Conservation (phyloP, 768 basidiomycete genomes). For the Scleroderma bovista region DNA sequence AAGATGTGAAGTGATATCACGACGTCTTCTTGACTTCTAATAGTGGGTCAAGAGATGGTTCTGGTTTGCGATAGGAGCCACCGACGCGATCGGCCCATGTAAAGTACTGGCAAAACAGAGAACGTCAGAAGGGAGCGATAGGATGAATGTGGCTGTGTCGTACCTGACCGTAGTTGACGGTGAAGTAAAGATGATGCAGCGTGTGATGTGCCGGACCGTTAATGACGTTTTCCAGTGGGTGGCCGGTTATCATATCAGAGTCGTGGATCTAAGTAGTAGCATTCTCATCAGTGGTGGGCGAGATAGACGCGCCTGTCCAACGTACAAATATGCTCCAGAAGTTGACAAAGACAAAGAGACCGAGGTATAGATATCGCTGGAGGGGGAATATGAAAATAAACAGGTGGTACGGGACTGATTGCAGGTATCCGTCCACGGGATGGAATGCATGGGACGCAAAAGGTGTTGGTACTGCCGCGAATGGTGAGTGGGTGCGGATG, state of each 20-base stretch:
- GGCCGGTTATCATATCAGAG: conserved; percentile 96
- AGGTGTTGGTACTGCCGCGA: conserved; percentile 79
- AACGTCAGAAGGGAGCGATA: conserved; percentile 3
- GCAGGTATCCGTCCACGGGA: conserved; percentile 88
- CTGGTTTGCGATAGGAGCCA: conserved; percentile 87
- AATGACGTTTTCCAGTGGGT: conserved; percentile 81
- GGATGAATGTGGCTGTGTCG: conserved; percentile 42
- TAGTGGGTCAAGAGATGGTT: conserved; percentile 77
- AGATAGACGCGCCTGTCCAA: conserved; percentile 3
- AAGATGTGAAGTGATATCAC: conserved; percentile 2
- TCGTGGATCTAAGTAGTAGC: conserved; percentile 84
- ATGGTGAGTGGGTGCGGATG: not conserved
- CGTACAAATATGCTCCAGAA: conserved; percentile 88
- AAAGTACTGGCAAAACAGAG: conserved; percentile 65
- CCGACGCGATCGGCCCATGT: conserved; percentile 86
- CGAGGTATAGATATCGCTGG: conserved; percentile 79
- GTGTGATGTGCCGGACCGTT: conserved; percentile 99
- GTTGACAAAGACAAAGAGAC: conserved; percentile 87
- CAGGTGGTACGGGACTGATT: conserved; percentile 93
- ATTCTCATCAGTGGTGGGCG: not conserved
- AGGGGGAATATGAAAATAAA: conserved; percentile 89
- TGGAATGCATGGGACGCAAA: conserved; percentile 99
- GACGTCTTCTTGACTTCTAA: conserved; percentile 42
- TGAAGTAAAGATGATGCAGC: conserved; percentile 94
- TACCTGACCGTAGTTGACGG: conserved; percentile 91